These are phyloP conservation scores for Veloboletus limbatus DNA, from an alignment of 1,284 basidiomycete species.

Conservation along the genomic window DNA sequence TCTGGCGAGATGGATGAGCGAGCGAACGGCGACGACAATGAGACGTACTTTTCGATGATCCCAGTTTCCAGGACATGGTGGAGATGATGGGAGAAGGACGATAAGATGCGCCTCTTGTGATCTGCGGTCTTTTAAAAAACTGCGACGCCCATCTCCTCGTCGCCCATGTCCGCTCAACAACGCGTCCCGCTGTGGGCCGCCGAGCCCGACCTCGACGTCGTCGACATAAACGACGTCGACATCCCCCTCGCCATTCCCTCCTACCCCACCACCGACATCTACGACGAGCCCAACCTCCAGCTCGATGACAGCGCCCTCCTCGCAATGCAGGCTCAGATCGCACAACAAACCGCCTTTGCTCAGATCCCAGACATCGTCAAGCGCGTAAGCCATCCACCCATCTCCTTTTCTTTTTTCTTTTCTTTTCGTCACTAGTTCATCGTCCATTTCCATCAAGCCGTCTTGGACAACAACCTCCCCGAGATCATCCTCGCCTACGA, in stretches of 20 bases:
- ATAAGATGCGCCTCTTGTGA: too few relatives aligned
- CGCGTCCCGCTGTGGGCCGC: conserved; percentile 66
- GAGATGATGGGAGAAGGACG: background rate
- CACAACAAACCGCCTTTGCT: conserved; percentile 72
- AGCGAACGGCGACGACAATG: background rate
- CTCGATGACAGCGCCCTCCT: conserved; percentile 67
- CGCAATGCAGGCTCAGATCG: conserved; percentile 82
- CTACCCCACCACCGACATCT: conserved; percentile 64
- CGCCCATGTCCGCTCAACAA: conserved; percentile 50
- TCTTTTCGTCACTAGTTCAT: conserved; percentile 88
- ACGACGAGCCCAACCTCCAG: conserved; percentile 54
- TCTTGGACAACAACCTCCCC: conserved; percentile 81
- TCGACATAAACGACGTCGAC: conserved; percentile 70
- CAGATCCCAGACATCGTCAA: conserved; percentile 81
- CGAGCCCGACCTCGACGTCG: conserved; percentile 72
- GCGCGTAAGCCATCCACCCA: conserved; percentile 46
- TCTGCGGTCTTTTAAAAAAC: too few relatives aligned
- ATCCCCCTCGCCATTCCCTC: conserved; percentile 61
- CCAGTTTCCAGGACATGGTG: conserved; percentile 45
- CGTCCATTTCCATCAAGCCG: conserved; percentile 86
- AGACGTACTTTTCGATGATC: conserved; percentile 41
- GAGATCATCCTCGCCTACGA: conserved; percentile 93
- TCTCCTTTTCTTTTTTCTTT: too few relatives aligned
- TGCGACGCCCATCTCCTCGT: too few relatives aligned
- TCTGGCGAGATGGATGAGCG: conserved; percentile 38